Percentiles rank a stretch among this genome's conserved stretches.
phyloP scores from a whole-genome alignment of 257 asterid species.

The Nicotiana benthamiana region DNA sequence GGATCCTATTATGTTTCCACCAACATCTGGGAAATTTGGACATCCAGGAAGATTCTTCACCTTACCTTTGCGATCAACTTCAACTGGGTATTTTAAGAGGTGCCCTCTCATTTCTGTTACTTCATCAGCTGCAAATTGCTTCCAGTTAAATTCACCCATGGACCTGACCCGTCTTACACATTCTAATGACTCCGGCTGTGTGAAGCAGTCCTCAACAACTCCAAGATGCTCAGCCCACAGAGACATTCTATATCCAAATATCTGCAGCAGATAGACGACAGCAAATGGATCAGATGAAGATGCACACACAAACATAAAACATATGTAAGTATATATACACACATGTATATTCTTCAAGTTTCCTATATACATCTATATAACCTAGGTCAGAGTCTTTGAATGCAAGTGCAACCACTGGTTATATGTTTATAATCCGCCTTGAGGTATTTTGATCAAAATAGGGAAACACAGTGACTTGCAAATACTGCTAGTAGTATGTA shows the following conservation, averaged over 20 bases:
- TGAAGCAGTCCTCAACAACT: constrained; percentile 69
- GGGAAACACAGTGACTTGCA: neutral
- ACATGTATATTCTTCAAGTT: neutral
- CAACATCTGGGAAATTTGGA: constrained; percentile 87
- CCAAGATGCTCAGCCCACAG: constrained; percentile 98
- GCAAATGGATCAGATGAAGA: neutral
- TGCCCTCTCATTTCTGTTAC: constrained; percentile 84
- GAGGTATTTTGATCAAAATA: neutral
- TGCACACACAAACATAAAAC: neutral
- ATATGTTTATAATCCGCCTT: neutral
- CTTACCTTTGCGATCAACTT: constrained; percentile 68
- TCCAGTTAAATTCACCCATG: constrained; percentile 83
- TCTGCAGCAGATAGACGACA: constrained; percentile 28
- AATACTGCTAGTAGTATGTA: neutral
- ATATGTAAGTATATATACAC: neutral
- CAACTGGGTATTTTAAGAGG: constrained; percentile 85
- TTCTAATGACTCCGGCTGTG: constrained; percentile 74
- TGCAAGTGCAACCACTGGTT: neutral
- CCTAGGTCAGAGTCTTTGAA: neutral
- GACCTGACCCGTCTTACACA: constrained; percentile 74
- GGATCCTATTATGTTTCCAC: constrained; percentile 78
- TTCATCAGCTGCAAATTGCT: constrained; percentile 55
- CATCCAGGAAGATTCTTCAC: constrained; percentile 66
- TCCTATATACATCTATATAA: neutral
- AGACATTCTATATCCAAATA: constrained; percentile 92